Evolutionary conservation across 352 stramenopile species (phyloP), one percentile per base, ranked within the genome.

Genomic region (Aphanomyces cochlioides): DNA sequence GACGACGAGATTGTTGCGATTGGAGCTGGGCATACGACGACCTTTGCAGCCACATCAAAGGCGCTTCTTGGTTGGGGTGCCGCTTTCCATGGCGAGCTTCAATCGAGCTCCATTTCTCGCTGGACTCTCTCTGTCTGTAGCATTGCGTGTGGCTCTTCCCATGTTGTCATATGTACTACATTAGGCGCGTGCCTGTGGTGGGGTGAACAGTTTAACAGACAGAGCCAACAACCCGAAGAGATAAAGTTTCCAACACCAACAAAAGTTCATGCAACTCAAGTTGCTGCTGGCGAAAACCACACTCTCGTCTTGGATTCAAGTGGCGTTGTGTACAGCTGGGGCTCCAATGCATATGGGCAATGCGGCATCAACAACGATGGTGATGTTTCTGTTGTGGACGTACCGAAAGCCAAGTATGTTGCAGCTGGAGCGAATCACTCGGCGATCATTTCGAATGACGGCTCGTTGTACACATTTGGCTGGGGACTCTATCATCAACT

Each of bases 401-500:
- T 40, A 53, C 40, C 39, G 17, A 34, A 10, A 38, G 36, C 28
- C 13, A 48, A 69, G 54, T 65, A 41, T 34, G 66, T 81, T 34
- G 80, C 80, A 40, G 83, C 77, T 28, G 87, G 85, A 0, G 86
- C 75, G 71, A 77, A 76, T 0, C 84, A 94, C 60, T 87, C 73
- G 8, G 83, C 80, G 7, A 34, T 87, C 3, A 71, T 90, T 41
- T 72, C 77, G 13, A 67, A 37, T 0, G 66, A 72, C 34, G 77
- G 79, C 1, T 54, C 78, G 4, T 56, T 92, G 19, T 78, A 81
- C 60, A 92, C 84, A 1, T 90, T 88, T 61, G 86, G 86, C 13
- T 93, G 85, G 84, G 86, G 86, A 2, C 67, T 90, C 8, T 93
- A 93, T 64, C 85, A 90, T 56, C 86, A 93, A 56, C 75, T 93